Base-by-base conservation (phyloP, 345 rosid genomes). In the Citrus unshiu region DNA sequence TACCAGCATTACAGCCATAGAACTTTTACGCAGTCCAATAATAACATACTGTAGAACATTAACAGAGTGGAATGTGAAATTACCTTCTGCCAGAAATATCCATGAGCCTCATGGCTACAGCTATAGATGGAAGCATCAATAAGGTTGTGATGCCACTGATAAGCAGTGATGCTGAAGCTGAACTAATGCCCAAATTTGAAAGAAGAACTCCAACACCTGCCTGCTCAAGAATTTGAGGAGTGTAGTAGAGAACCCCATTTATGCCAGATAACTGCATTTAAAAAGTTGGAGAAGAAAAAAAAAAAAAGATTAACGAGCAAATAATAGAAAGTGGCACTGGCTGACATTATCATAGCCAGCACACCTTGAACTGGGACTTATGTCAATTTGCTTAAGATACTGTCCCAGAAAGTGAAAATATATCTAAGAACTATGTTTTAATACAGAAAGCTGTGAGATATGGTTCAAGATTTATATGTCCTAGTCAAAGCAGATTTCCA, bases 91-190 rank as follows among this genome's bases (percentile, higher is more conserved):
- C 99, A 0, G 95, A 85, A 67, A 91, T 73, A 84, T 96, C 99
- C 97, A 91, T 89, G 78, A 96, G 93, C 88, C 97, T 91, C 99
- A 94, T 92, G 51, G 99, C 99, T 79, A 96, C 87, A 49, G 97
- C 98, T 77, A 94, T 96, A 67, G 91, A 85, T 6, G 98, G 99
- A 75, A 94, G 95, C 99, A 96, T 94, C 87, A 96, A 82, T 83
- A 96, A 88, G 56, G 99, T 91, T 61, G 95, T 93, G 56, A 96
- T 37, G 69, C 88, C 98, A 81, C 99, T 96, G 40, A 91, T 88
- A 35, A 96, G 93, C 79, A 96, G 87, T 27, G 97, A 92, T 60
- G 97, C 81, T 46, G 98, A 96, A 66, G 93, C 78, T 66, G 94
- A 82, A 79, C 92, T 87, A 63, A 96, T 79, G 77, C 92, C 97